Evolutionary conservation across 2,329 filamentous ascomycete species (phyloP), one percentile per base, ranked within the genome.

Genomic region (Pseudopithomyces chartarum): DNA sequence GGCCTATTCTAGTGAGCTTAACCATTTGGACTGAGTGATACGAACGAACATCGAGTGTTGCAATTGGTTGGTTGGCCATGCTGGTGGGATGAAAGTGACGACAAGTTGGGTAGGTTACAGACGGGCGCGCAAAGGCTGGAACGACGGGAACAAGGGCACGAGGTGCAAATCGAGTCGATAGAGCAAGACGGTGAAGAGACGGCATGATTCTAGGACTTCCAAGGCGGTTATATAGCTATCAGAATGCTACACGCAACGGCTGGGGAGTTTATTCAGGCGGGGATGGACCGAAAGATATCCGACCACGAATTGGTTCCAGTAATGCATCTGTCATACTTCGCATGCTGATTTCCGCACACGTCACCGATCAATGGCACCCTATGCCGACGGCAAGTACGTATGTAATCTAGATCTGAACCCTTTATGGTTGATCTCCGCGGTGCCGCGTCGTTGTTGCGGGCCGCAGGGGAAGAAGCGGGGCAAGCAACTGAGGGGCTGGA

Each of bases 1-100:
- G 56, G 84, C 80, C 89, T 91, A 36, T 13, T 8, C 8, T 12
- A 6, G 20, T 71, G 17, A 73, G 65, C 38, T 23, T 33, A 12
- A 38, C 39, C 23, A 29, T 3, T 22, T 38, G 11, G 38, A 39
- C 29, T 17, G 26, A 20, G 38, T 39, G 8, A 7, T n/a, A 8
- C 19, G 8, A 2, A 47, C 60, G 29, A 62, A 76, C 75, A 58
- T 76, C 72, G 13, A 77, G 58, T 20, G 74, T 77, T n/a, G 68
- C 73, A 62, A 76, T 77, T 26, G 75, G 76, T 49, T 72, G 69
- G 56, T 66, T 64, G 29, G 74, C 66, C 74, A 76, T 77, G 6
- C 62, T 71, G 52, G 68, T 63, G 7, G 64, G 61, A 38, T 70
- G 70, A 55, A 73, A 73, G 53, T 48, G 63, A 20, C 67, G 65